phyloP scores from a whole-genome alignment of 228 moss, liverwort and hornwort species.

The Sphagnum magellanicum region DNA sequence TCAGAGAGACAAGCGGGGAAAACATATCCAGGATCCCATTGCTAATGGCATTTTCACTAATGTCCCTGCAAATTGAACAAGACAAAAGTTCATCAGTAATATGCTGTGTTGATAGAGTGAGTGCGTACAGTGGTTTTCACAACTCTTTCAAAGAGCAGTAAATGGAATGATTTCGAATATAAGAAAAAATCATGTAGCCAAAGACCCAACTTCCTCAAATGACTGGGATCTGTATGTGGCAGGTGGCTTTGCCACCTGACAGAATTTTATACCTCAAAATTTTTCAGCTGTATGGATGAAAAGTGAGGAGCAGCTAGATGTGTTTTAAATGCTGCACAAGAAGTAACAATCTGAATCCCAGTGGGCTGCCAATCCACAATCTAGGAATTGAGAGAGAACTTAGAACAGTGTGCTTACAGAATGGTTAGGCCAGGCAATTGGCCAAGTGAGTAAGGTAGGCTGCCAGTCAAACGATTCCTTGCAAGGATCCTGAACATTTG shows the following conservation, averaged over 20 bases:
- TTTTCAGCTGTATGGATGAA: no score
- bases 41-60: conserved; percentile 31
- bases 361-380: no score
- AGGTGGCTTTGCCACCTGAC: no score
- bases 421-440: conserved; percentile 9
- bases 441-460: conserved; percentile 33
- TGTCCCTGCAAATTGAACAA: conserved; percentile 24
- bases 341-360: no score
- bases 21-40: conserved; percentile 28
- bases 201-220: neutral
- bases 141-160: neutral
- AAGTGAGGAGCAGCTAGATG: no score
- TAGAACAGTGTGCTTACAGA: conserved; percentile 13
- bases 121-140: no score
- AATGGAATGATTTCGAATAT: neutral
- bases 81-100: neutral
- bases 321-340: no score
- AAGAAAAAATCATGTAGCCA: neutral
- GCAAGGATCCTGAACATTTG: conserved; percentile 20
- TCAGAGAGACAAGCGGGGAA: conserved; percentile 15
- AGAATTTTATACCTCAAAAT: no score
- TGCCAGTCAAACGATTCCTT: conserved; percentile 35
- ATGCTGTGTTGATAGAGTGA: neutral
- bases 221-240: neutral
- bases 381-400: no score